Evolutionary conservation across 495 filamentous ascomycete genomes (phyloP).

Genomic region (Penicillium coffeae): DNA sequence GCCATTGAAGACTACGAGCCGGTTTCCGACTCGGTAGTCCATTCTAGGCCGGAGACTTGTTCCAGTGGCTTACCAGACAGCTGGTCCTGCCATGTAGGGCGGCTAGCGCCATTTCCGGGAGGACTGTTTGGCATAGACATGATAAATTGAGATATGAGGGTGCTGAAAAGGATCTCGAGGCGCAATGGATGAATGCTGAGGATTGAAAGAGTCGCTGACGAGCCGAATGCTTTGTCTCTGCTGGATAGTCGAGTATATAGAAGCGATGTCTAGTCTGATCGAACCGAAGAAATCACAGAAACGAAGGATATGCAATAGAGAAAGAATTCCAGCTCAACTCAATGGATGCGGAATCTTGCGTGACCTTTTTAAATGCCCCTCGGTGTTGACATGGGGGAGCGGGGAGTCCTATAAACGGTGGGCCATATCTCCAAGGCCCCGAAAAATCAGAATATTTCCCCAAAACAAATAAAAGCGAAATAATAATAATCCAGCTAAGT

Average conservation of each 20-base stretch:
- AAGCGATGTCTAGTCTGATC: no score
- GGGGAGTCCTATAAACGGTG: conserved; percentile 45
- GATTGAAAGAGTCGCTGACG: neutral
- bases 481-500: conserved; percentile 5
- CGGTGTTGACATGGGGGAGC: conserved; percentile 33
- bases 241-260: no score
- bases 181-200: neutral
- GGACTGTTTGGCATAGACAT: conserved; percentile 30
- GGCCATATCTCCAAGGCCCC: conserved; percentile 32
- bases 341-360: conserved; percentile 22
- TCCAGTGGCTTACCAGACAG: conserved; percentile 44
- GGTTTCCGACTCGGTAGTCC: no score
- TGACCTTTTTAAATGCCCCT: conserved; percentile 23
- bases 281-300: no score
- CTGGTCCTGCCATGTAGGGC: conserved; percentile 48
- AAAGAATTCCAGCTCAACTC: conserved; percentile 12
- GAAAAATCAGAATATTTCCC: neutral
- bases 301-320: conserved; percentile 16
- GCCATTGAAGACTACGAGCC: no score
- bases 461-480: no score
- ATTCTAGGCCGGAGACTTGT: neutral
- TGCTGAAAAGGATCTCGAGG: neutral
- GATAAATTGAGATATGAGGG: conserved; percentile 10
- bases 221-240: no score
- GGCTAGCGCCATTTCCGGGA: conserved; percentile 17